Evolutionary conservation across 495 filamentous ascomycete species (phyloP).

Genomic region (Trichoderma gamsii): DNA sequence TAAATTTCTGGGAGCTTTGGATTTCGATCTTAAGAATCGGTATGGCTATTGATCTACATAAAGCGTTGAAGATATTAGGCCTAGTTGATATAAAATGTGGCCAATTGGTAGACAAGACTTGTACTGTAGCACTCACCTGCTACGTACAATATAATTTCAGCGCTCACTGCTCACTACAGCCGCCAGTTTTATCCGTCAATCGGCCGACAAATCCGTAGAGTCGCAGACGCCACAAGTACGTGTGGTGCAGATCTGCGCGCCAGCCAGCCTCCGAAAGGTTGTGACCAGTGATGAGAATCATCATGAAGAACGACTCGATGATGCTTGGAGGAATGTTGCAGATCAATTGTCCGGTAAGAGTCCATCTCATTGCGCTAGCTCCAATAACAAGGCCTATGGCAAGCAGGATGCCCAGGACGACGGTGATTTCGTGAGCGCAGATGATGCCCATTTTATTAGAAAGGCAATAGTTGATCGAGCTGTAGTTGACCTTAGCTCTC

Average conservation of each 20-base stretch:
- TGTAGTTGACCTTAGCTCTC: neutral
- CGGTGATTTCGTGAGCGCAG: constrained; percentile 17
- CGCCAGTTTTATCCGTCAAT: neutral
- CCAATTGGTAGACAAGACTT: too few relatives aligned
- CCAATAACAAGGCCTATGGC: constrained; percentile 25
- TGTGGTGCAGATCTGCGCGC: constrained; percentile 2
- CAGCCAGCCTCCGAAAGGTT: constrained; percentile 20
- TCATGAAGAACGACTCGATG: constrained; percentile 36
- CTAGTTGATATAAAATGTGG: too few relatives aligned
- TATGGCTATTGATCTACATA: too few relatives aligned
- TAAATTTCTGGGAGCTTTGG: too few relatives aligned
- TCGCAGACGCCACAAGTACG: neutral
- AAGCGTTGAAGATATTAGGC: too few relatives aligned
- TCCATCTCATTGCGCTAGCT: constrained; percentile 34
- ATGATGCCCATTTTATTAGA: constrained; percentile 24
- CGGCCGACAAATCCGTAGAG: neutral
- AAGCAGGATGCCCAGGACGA: constrained; percentile 20
- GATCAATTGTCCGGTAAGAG: constrained; percentile 33
- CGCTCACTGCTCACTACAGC: neutral
- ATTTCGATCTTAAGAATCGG: too few relatives aligned
- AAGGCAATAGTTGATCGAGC: constrained; percentile 18
- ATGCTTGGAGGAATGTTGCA: constrained; percentile 39
- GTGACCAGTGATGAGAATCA: constrained; percentile 36
- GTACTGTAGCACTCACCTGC: neutral
- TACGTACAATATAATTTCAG: neutral